Percentiles rank a stretch among this genome's conserved stretches.
Evolutionary conservation across 1,284 basidiomycete genomes (phyloP).

Genomic region (Ganoderma meredithae): DNA sequence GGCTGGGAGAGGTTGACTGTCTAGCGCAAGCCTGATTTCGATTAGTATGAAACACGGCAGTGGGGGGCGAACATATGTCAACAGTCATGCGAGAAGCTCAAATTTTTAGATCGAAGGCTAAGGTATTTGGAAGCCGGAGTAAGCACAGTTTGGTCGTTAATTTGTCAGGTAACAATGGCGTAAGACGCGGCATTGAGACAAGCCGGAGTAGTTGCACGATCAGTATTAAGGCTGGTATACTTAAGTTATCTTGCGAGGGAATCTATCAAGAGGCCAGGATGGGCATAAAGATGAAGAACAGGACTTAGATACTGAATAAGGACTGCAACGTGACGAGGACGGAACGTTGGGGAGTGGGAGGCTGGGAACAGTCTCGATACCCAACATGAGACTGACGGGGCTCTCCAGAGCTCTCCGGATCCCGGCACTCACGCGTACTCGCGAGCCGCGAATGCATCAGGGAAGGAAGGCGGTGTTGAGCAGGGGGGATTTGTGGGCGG

Average conservation of each 20-base stretch:
- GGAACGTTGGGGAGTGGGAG: background rate
- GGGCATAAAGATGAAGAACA: background rate
- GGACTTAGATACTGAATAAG: too few species aligned
- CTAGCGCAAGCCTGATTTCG: background rate
- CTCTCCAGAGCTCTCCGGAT: too few species aligned
- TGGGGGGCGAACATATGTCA: background rate
- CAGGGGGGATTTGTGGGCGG: too few species aligned
- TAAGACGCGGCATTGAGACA: background rate
- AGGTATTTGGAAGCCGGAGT: background rate
- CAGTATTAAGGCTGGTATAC: background rate
- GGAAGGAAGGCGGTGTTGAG: too few species aligned
- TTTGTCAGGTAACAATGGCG: background rate
- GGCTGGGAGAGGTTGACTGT: background rate
- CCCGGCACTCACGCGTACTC: too few species aligned
- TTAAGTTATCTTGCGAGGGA: background rate
- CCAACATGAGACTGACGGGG: too few species aligned
- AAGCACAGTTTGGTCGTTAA: background rate
- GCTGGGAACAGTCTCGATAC: too few species aligned
- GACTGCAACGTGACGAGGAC: background rate
- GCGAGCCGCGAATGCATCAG: too few species aligned
- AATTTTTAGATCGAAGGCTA: background rate
- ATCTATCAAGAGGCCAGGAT: background rate
- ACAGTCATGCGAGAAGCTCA: background rate
- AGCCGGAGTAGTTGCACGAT: background rate
- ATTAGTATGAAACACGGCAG: background rate